Evolutionary conservation across 495 filamentous ascomycete genomes (phyloP).

Genomic region (Hyaloscypha variabilis): DNA sequence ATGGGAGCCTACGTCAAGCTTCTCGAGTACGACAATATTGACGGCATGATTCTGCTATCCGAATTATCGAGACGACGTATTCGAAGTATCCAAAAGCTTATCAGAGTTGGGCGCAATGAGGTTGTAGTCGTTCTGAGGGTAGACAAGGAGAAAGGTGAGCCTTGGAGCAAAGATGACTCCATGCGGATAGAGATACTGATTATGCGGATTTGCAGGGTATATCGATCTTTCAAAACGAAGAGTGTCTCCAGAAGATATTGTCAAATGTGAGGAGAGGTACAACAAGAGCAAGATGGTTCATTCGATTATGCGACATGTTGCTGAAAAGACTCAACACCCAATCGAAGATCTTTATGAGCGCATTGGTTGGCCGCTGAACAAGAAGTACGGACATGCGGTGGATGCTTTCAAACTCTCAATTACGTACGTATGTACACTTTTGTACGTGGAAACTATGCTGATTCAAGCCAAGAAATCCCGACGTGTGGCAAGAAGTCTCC

Average conservation of each 20-base stretch:
- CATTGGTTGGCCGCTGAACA: conserved; percentile 96
- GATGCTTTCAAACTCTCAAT: conserved; percentile 99
- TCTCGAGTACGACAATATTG: conserved; percentile 99
- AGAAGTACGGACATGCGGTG: conserved; percentile 94
- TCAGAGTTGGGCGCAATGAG: conserved; percentile 95
- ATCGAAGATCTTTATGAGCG: conserved; percentile 91
- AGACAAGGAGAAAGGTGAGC: conserved; percentile 94
- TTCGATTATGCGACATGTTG: conserved; percentile 96
- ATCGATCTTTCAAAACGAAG: conserved; percentile 98
- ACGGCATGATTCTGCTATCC: conserved; percentile 98
- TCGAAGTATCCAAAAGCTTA: conserved; percentile 97
- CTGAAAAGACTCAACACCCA: conserved; percentile 91
- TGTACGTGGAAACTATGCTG: conserved; percentile 10
- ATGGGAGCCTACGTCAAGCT: conserved; percentile 99
- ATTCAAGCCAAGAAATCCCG: conserved; percentile 70
- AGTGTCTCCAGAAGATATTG: conserved; percentile 94
- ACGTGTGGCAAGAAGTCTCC: conserved; percentile 88
- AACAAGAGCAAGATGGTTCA: conserved; percentile 99
- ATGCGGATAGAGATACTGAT: conserved; percentile 17
- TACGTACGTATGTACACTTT: conserved; percentile 62
- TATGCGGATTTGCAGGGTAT: conserved; percentile 60
- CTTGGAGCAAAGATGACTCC: conserved; percentile 4
- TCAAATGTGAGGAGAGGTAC: conserved; percentile 98
- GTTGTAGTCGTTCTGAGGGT: conserved; percentile 97
- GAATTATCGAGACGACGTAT: conserved; percentile 97